A percentile compares a stretch with the other conserved stretches of the same genome.
Conservation (phyloP, 495 filamentous ascomycete genomes). For the Lasiosphaeria miniovina region DNA sequence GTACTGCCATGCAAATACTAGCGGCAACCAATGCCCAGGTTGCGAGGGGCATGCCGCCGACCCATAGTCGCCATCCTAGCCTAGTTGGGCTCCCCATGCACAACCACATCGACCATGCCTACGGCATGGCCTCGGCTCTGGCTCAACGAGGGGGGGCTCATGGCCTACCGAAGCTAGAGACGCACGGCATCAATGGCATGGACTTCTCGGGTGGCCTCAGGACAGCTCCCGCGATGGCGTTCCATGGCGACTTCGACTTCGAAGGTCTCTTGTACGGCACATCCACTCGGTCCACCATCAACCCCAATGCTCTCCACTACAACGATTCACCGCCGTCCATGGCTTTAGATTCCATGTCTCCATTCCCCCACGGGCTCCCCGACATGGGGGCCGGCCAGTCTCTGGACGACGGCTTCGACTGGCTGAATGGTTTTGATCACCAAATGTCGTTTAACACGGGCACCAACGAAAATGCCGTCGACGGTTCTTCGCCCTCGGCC, state of each 20-base stretch:
- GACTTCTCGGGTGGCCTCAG: constrained; percentile 66
- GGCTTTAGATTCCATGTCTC: constrained; percentile 69
- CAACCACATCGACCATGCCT: constrained; percentile 48
- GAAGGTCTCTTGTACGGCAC: constrained; percentile 69
- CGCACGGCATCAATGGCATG: constrained; percentile 53
- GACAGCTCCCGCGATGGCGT: constrained; percentile 75
- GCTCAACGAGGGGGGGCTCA: constrained; percentile 61
- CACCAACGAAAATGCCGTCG: constrained; percentile 72
- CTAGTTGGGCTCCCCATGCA: constrained; percentile 63
- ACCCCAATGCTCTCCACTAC: constrained; percentile 93
- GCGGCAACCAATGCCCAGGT: constrained; percentile 52
- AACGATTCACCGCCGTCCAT: constrained; percentile 75
- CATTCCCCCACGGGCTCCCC: constrained; percentile 64
- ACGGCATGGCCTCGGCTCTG: constrained; percentile 66
- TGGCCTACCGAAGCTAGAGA: constrained; percentile 81
- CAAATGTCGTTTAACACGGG: constrained; percentile 65
- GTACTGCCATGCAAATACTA: constrained; percentile 66
- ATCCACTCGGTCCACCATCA: constrained; percentile 68
- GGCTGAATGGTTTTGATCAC: constrained; percentile 81
- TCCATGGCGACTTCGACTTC: constrained; percentile 70
- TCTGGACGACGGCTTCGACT: constrained; percentile 76
- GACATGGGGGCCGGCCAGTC: constrained; percentile 55
- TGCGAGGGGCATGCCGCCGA: constrained; percentile 55
- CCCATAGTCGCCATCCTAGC: constrained; percentile 61
- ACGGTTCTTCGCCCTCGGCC: constrained; percentile 90